These are phyloP conservation scores for Amaranthus tricolor DNA, from an alignment of 179 eudicot genomes.

Conservation along the genomic window DNA sequence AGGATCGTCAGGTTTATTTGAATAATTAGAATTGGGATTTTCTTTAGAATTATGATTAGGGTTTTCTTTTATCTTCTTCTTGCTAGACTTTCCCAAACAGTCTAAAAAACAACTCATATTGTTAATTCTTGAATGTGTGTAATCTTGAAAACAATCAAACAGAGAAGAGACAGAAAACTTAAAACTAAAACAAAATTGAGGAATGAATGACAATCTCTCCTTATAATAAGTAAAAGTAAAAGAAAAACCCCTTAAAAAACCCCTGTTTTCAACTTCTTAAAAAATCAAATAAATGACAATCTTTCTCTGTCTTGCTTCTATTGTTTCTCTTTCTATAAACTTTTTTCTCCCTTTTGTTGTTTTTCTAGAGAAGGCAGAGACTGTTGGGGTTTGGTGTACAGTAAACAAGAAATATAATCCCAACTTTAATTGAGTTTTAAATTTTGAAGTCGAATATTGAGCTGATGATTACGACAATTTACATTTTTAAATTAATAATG, in stretches of 20 bases:
- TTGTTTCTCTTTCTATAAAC: neutral
- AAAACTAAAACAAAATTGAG: neutral
- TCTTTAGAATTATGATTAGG: neutral
- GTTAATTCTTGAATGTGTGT: too few species aligned
- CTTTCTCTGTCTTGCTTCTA: neutral
- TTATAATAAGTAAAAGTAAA: neutral
- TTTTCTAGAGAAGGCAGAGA: neutral
- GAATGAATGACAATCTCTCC: too few species aligned
- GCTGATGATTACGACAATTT: too few species aligned
- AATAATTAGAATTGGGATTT: neutral
- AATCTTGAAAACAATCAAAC: neutral
- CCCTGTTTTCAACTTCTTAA: neutral
- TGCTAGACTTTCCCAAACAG: conserved; percentile 23
- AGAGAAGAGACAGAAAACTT: neutral
- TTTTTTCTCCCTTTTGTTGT: neutral
- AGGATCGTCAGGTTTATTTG: conserved; percentile 1
- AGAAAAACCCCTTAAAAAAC: too few species aligned
- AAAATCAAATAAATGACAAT: neutral
- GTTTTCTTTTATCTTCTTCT: conserved; percentile 23
- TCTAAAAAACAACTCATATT: conserved; percentile 33
- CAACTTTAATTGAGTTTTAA: too few species aligned
- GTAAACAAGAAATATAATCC: neutral
- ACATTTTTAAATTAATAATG: too few species aligned
- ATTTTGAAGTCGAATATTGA: too few species aligned
- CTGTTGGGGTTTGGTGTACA: neutral